Base-by-base conservation (phyloP, 805 yeast genomes). In the Blastobotrys parvus region DNA sequence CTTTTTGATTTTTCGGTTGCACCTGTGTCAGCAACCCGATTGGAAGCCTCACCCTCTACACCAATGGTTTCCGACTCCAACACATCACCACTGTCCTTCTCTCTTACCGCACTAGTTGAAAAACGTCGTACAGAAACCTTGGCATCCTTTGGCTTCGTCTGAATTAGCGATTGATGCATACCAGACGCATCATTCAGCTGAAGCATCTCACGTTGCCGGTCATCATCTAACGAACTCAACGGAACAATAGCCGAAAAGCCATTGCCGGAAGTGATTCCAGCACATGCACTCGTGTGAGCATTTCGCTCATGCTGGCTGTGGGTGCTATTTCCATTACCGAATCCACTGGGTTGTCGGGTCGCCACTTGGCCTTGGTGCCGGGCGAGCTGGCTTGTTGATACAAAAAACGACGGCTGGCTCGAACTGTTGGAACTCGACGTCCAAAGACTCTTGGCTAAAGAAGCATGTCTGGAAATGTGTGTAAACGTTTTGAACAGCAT, bases 401-500 rank as follows among this genome's bases (percentile, higher is more conserved):
- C 61, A 44, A 67, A 67, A 49, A 66, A 66, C 22, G 63, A 53
- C 43, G 69, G 62, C 48, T 61, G 58, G 18, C 58, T 45, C 11
- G 59, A 46, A 11, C 42, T 47, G 42, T 47, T 45, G 6, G 53
- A 41, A 20, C 63, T 49, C 13, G 65, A 46, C 19, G 63, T 55
- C 57, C 64, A 64, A 32, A 65, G 48, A 43, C 56, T 61, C 48
- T 65, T 60, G 30, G 70, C 69, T 40, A 66, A 59, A 42, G 61
- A 52, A 7, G 69, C 62, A 30, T 64, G 62, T 39, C 67, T 55
- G 20, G 67, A 58, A 32, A 65, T 46, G 35, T 54, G 50, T 18
- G 63, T 55, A 38, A 64, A 59, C 16, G 69, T 56, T 51, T 64
- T 65, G 58, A 65, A 59, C 35, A 63, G 52, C 69, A 64, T 63